Evolutionary conservation across 192 early-diverging fungal genomes (phyloP), one percentile per base, ranked within the genome.

Genomic region (Backusella westeae): DNA sequence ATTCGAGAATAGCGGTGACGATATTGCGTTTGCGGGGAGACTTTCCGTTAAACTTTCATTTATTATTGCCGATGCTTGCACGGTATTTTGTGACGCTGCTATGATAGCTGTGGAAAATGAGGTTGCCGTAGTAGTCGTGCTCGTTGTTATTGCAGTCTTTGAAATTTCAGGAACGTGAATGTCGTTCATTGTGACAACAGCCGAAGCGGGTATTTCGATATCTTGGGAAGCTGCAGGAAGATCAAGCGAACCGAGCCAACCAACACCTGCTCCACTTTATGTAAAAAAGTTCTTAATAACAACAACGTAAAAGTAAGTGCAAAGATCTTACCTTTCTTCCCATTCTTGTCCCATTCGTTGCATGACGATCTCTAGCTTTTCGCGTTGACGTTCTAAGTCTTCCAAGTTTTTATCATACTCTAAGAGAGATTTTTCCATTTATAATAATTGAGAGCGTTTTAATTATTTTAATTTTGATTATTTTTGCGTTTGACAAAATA

Each of bases 361-460:
- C 77, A 83, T 79, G 52, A 83, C 69, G 1, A 39, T 59, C 56
- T 83, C 75, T 17, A 83, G 69, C 35, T 77, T 59, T 38, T 77
- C 68, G 6, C 65, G 71, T 38, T 83, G 77, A 34, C 74, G 65
- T 66, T 83, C 78, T 41, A 83, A 56, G 14, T 78, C 78, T 39
- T 77, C 78, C 21, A 83, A 71, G 19, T 75, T 76, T 66, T 83
- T 72, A 35, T 83, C 82, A 80, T 83, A 83, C 26, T 83, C 82
- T 29, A 52, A 74, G 15, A 78, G 32, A 15, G 77, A 66, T 34
- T 72, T 72, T 36, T 73, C 56, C 56, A 78, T 72, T 52, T 46
- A 15, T 67, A 78, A 38, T 65, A 29, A 53, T 5, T 26, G 42
- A 69, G 46, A 29, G 23, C 56, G 56, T 23, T 63, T 63, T 26